Conservation (phyloP, 2,329 filamentous ascomycete species). For the Epichloe elymi region DNA sequence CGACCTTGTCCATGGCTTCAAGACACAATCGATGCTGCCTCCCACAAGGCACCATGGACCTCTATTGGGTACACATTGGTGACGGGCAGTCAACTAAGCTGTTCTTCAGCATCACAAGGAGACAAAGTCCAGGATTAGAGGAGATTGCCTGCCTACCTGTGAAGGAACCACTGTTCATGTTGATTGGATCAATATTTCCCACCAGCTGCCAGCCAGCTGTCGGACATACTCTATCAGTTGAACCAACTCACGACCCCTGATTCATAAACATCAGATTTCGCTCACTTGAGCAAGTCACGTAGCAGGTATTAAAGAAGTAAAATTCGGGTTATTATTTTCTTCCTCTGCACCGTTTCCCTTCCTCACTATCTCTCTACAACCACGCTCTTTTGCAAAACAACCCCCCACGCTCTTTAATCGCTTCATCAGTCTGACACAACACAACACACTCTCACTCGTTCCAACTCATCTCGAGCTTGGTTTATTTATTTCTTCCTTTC, state of each 20-base stretch:
- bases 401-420: neutral
- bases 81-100: neutral
- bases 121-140: neutral
- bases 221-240: conserved; percentile 1
- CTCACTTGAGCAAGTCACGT: conserved; percentile 1
- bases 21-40: neutral
- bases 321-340: neutral
- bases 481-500: neutral
- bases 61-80: neutral
- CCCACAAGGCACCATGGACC: neutral
- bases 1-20: neutral
- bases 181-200: neutral
- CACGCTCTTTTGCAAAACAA: neutral
- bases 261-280: conserved; percentile 1
- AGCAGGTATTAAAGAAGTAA: neutral
- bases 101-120: neutral
- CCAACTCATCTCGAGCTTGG: neutral
- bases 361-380: no score
- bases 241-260: neutral
- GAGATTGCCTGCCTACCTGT: neutral
- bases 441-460: neutral
- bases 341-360: no score
- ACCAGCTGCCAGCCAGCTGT: conserved; percentile 5
- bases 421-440: neutral
- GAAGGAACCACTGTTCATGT: neutral